A percentile compares a stretch with the other conserved stretches of the same genome.
Evolutionary conservation across 345 rosid species (phyloP).

Genomic region (Melastoma malabathricum): DNA sequence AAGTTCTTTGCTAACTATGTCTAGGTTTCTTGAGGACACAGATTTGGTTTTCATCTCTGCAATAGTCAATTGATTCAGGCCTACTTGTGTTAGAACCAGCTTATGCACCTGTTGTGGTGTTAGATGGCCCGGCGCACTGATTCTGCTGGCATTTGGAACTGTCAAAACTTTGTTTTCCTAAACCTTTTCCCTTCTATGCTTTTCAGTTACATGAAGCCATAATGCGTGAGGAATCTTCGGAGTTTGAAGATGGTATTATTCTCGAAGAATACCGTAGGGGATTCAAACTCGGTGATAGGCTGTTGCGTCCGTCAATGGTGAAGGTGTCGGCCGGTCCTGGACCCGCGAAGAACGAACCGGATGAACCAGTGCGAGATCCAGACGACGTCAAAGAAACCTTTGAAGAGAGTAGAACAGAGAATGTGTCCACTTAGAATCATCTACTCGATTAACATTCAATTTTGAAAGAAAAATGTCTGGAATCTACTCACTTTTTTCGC

Average conservation of each 20-base stretch:
- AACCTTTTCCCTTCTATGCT: not conserved
- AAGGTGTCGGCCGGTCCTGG: constrained; percentile 98
- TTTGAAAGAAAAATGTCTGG: constrained; percentile 8
- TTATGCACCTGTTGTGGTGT: not conserved
- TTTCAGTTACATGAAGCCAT: constrained; percentile 85
- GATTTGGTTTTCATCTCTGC: constrained; percentile 28
- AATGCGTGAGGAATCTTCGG: constrained; percentile 73
- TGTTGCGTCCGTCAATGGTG: constrained; percentile 91
- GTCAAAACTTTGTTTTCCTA: constrained; percentile 2
- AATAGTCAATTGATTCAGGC: constrained; percentile 38
- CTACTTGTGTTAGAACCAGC: constrained; percentile 28
- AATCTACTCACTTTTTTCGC: no score
- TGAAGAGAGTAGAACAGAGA: constrained; percentile 16
- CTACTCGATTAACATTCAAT: constrained; percentile 14
- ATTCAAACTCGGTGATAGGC: constrained; percentile 70
- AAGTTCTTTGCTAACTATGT: constrained; percentile 26
- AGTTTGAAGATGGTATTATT: constrained; percentile 67
- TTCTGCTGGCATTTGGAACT: no score
- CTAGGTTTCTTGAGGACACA: constrained; percentile 46
- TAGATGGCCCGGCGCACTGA: no score
- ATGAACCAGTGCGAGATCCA: constrained; percentile 11
- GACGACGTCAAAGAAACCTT: constrained; percentile 12
- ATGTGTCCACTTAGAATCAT: constrained; percentile 23
- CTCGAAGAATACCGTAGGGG: constrained; percentile 85
- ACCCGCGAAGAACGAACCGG: constrained; percentile 39